Conservation (phyloP, 2,329 filamentous ascomycete species). For the Akanthomyces dipterigenus region DNA sequence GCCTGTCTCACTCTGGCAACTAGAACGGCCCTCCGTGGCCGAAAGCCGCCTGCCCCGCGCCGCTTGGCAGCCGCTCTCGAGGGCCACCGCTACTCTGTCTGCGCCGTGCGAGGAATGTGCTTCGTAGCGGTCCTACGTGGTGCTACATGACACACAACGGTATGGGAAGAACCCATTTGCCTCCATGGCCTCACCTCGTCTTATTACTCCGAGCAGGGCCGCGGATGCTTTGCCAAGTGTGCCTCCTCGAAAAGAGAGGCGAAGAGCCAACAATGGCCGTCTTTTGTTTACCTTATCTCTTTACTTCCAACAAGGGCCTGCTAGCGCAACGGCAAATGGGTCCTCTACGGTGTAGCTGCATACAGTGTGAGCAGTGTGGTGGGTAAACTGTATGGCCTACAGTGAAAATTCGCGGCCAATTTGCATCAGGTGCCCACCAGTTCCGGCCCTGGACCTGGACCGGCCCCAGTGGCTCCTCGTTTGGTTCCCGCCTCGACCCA, state of each 20-base stretch:
- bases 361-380: background rate
- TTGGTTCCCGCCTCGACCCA: background rate
- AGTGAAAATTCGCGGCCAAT: background rate
- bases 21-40: background rate
- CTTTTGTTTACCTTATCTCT: constrained; percentile 6
- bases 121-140: background rate
- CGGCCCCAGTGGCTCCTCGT: background rate
- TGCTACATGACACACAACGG: background rate
- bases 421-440: background rate
- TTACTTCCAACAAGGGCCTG: background rate
- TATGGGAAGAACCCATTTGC: background rate
- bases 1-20: background rate
- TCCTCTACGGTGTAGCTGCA: constrained; percentile 8
- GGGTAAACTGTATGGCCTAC: constrained; percentile 1
- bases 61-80: background rate
- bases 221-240: background rate
- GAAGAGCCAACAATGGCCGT: background rate
- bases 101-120: background rate
- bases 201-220: too few relatives aligned
- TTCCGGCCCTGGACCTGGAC: too few relatives aligned
- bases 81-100: background rate
- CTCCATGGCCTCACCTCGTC: background rate
- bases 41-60: constrained; percentile 3
- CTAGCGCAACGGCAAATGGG: constrained; percentile 8
- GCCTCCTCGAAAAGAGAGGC: background rate